Conservation (phyloP, 2,329 filamentous ascomycete species). For the Anisogramma anomala region DNA sequence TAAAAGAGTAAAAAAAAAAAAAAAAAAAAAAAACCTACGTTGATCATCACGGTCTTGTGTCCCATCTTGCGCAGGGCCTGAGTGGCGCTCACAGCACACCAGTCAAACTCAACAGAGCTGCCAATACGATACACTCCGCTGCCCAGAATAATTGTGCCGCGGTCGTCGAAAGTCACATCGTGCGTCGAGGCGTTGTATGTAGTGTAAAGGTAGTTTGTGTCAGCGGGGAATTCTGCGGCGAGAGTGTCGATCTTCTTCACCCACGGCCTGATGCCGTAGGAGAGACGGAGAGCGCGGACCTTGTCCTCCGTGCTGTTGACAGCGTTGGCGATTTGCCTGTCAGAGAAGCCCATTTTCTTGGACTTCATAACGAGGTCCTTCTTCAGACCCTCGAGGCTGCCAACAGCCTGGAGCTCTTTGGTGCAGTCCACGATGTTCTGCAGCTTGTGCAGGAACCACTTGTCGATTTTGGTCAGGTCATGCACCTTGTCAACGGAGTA, state of each 20-base stretch:
- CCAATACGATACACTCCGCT: slow-evolving; percentile 97
- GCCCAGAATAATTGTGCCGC: slow-evolving; percentile 79
- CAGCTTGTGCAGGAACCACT: slow-evolving; percentile 98
- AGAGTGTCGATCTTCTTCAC: slow-evolving; percentile 98
- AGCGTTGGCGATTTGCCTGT: slow-evolving; percentile 82
- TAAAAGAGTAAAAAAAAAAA: too few relatives aligned
- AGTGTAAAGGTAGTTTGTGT: slow-evolving; percentile 94
- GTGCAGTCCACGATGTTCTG: slow-evolving; percentile 93
- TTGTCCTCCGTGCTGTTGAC: slow-evolving; percentile 81
- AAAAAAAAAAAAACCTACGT: slow-evolving; percentile 26
- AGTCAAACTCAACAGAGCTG: slow-evolving; percentile 96
- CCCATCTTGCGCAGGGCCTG: slow-evolving; percentile 73
- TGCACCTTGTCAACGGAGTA: slow-evolving; percentile 89
- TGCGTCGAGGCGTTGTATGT: slow-evolving; percentile 94
- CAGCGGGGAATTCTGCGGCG: slow-evolving; percentile 88
- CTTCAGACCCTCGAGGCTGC: slow-evolving; percentile 72
- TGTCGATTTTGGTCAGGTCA: slow-evolving; percentile 95
- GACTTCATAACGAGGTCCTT: slow-evolving; percentile 80
- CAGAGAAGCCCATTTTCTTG: slow-evolving; percentile 97
- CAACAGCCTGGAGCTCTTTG: slow-evolving; percentile 71
- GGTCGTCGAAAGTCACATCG: slow-evolving; percentile 87
- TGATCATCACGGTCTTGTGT: slow-evolving; percentile 97
- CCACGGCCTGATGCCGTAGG: slow-evolving; percentile 84
- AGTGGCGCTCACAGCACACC: slow-evolving; percentile 89
- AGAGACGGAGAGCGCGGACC: slow-evolving; percentile 72